Evolutionary conservation across 75 land plant genomes (phyloP), one percentile per base, ranked within the genome.

Genomic region (Picea glauca): DNA sequence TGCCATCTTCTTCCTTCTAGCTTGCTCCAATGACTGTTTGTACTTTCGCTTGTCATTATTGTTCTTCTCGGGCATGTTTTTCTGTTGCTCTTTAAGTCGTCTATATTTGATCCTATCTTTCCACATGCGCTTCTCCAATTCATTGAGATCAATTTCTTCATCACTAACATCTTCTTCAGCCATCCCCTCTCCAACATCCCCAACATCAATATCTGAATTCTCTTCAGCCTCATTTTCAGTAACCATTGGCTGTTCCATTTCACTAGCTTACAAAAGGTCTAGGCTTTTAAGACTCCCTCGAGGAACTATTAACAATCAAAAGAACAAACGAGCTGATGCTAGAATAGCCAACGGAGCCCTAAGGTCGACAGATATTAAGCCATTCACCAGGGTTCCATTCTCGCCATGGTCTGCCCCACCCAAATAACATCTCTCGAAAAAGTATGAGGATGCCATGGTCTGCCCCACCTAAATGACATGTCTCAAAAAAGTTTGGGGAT

Each of bases 111-210:
- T 76, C 62, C 85, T 80, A 78, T 93, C 92, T 58, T 78, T 88
- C 96, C 96, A 93, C 89, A 93, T 87, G 82, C 96, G 83, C 80
- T 89, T 88, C 82, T 93, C 94, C 72, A 93, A 90, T 78, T 93
- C 96, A 64, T 93, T 94, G 57, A 93, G 85, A 77, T 92, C 94
- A 4, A 89, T 81, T 75, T 89, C 91, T 12, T 93, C 96, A 40
- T 94, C 96, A 63, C 83, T 88, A 46, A 83, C 68, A 63, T 90
- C 96, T 38, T 89, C 93, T 21, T 81, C 88, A 15, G 35, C 74
- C 74, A 72, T 38, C 20, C 54, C 54, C 38, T 72, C 74, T 18
- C 74, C 74, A 30, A 82, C 43, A 21, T 86, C 91, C 59, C 88
- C 88, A 68, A 85, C 85, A 66, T 91, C 93, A 57, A 81, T 76